Base-by-base conservation (phyloP, 139 green algal genomes). In the Limnomonas spitsbergensis region DNA sequence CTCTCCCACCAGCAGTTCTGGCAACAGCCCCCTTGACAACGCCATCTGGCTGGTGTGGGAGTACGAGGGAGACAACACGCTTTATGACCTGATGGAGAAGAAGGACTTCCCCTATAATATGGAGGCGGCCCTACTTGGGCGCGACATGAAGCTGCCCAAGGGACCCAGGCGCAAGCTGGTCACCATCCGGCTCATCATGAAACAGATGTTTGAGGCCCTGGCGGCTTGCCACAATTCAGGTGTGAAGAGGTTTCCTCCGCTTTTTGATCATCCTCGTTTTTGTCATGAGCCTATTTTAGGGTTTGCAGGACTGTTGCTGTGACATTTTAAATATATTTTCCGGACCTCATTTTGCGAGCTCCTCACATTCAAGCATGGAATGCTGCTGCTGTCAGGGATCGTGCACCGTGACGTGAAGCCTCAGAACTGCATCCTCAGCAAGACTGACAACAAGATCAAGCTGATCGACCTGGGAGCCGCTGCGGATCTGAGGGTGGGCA, bases 371-470 rank as follows among this genome's bases (percentile, higher is more conserved):
- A n/a, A n/a, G 47, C 20, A 14, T 61, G 47, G 14, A 61, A 61
- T 20, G 14, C 20, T 20, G 14, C 47, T 61, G 14, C 20, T 61
- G 9, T 32, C 29, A 70, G 90, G 90, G 71, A 93, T 96, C 68
- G 92, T 97, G 24, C 94, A 97, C 81, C 87, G 94, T n/a, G 94
- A 98, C 84, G 72, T 97, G 37, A 98, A 98, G 84, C 94, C 94
- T 0, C 90, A 96, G 84, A 98, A 98, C 87, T 88, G 84, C 35
- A 94, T 98, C 56, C 29, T 98, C 7, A 89, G 80, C 7, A 36
- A 69, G 9, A 32, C 53, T 38, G 86, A 92, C 53, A 77, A 75
- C 38, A 80, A 87, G 69, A 78, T 95, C 69, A 97, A 97, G 88
- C 88, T 98, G 2, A 97, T 97, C 42, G 94, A 98, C 84, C 84